A percentile compares a stretch with the other conserved stretches of the same genome.
These are phyloP conservation scores for Paulownia fortunei DNA, from an alignment of 257 asterid species.

Conservation along the genomic window DNA sequence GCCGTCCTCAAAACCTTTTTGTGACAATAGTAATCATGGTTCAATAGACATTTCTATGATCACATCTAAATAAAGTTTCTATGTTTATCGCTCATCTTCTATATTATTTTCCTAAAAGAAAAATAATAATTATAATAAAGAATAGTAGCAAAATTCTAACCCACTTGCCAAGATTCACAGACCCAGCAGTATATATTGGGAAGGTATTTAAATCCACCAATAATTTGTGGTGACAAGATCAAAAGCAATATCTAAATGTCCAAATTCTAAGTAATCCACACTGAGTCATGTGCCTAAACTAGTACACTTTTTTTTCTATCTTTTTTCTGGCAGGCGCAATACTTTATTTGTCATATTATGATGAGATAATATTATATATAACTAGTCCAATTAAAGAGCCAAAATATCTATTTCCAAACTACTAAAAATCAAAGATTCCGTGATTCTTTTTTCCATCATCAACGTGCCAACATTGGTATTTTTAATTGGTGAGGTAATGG, in stretches of 20 bases:
- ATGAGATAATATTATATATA: conserved; percentile 27
- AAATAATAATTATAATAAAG: too few species aligned
- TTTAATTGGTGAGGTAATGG: conserved; percentile 16
- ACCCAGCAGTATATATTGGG: neutral
- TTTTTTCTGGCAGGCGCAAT: conserved; percentile 23
- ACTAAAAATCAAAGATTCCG: conserved; percentile 38
- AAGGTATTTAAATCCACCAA: neutral
- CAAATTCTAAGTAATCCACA: conserved; percentile 12
- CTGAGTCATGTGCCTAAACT: conserved; percentile 36
- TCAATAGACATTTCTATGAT: too few species aligned
- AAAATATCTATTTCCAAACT: conserved; percentile 7
- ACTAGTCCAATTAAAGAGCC: conserved; percentile 32
- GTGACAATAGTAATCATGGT: too few species aligned
- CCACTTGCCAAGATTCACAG: neutral
- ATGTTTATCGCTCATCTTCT: neutral
- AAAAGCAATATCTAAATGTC: neutral
- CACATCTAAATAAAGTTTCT: too few species aligned
- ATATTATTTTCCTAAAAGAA: too few species aligned
- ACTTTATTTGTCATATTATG: conserved; percentile 30
- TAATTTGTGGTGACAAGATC: neutral
- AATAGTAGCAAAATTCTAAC: neutral
- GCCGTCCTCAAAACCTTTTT: too few species aligned
- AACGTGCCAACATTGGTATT: conserved; percentile 20
- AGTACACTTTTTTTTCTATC: neutral
- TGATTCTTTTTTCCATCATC: conserved; percentile 43